Conservation (phyloP, 177 flowering plant species). For the Vitis hybrid region DNA sequence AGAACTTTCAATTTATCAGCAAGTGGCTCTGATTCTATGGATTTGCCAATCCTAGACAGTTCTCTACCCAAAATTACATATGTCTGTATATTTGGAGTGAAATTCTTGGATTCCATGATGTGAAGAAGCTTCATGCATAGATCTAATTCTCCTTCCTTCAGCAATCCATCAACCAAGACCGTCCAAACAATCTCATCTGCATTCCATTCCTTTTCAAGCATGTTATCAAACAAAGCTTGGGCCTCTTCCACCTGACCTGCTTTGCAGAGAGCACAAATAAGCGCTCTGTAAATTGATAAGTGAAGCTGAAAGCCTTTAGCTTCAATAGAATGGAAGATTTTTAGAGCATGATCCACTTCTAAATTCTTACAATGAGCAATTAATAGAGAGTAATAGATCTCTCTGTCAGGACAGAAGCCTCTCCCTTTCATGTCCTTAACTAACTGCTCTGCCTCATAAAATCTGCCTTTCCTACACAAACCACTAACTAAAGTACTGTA, state of each 20-base stretch:
- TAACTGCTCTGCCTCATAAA: slow-evolving; percentile 57
- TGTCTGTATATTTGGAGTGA: slow-evolving; percentile 37
- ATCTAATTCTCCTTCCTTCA: slow-evolving; percentile 51
- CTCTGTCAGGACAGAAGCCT: slow-evolving; percentile 40
- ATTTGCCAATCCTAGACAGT: slow-evolving; percentile 34
- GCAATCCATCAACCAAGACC: slow-evolving; percentile 66
- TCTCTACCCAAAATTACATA: slow-evolving; percentile 53
- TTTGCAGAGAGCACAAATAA: slow-evolving; percentile 58
- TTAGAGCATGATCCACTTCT: slow-evolving; percentile 55
- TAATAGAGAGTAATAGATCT: slow-evolving; percentile 42
- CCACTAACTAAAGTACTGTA: slow-evolving; percentile 51
- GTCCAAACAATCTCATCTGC: slow-evolving; percentile 83
- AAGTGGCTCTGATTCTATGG: slow-evolving; percentile 29
- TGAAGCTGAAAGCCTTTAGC: slow-evolving; percentile 36
- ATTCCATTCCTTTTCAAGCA: slow-evolving; percentile 58
- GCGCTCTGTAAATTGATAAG: slow-evolving; percentile 38
- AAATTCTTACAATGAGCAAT: slow-evolving; percentile 49
- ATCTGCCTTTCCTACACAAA: slow-evolving; percentile 57
- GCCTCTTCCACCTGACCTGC: slow-evolving; percentile 44
- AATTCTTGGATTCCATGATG: slow-evolving; percentile 52
- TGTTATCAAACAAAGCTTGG: slow-evolving; percentile 38
- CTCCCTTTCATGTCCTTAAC: slow-evolving; percentile 48
- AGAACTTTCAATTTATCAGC: slow-evolving; percentile 24
- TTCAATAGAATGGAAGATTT: slow-evolving; percentile 33
- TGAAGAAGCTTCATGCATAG: slow-evolving; percentile 57